Evolutionary conservation across 106 monocot species (phyloP), one percentile per base, ranked within the genome.

Genomic region (Allium sativum): DNA sequence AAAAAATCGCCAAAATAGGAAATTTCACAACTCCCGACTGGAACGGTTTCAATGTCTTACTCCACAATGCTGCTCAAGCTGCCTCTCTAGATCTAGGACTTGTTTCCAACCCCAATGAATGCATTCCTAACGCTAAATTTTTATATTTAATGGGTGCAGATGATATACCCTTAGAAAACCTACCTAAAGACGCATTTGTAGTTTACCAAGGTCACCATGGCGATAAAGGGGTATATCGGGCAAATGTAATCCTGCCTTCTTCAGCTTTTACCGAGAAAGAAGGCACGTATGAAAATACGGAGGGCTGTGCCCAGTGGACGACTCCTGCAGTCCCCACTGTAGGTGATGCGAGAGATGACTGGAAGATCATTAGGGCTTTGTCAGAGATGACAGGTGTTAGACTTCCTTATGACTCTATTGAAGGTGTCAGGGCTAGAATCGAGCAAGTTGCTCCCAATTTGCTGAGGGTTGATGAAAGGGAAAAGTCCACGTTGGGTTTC

Each of bases 161-260:
- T 63, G 98, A 99, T 64, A 62, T 74, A 44, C 70, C 48, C 69
- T 51, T 88, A 18, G 82, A 81, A 3, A 78, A 78, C 6, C 56
- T 99, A 61, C 81, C 98, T 1, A 66, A 85, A 40, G 92, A 99
- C 70, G 91, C 92, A 8, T 99, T 99, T 71, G 92, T 99, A 7
- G 78, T 99, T 14, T 99, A 99, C 56, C 98, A 99, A 67, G 98
- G 92, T 8, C 98, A 99, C 59, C 98, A 99, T 75, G 98, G 92
- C 6, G 98, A 99, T 71, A 85, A 73, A 69, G 58, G 92, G 47
- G 98, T 99, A 6, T 92, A 99, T 69, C 73, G 98, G 58, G 98
- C 98, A 16, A 99, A 99, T 40, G 65, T 99, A 7, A 92, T 99
- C 40, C 46, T 99, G 7, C 98, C 98, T 7, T 82, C 98, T 3